Conservation (phyloP, 1,139 yeast genomes). For the Lodderomyces parapsilosis region DNA sequence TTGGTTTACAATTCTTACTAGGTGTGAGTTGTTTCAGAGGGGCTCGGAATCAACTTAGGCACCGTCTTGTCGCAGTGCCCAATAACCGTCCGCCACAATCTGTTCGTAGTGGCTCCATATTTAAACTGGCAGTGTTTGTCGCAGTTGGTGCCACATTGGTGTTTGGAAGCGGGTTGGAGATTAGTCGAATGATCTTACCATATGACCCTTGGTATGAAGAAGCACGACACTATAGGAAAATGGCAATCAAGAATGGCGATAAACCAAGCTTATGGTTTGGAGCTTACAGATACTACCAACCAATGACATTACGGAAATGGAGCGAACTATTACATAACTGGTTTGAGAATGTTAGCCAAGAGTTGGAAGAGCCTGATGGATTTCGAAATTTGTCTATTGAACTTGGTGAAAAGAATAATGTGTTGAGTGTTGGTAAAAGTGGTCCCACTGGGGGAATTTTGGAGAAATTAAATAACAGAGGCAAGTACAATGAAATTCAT, state of each 20-base stretch:
- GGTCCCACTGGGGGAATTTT: not conserved
- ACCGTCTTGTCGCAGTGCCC: conserved; percentile 8
- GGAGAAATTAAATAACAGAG: conserved; percentile 17
- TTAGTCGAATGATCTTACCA: conserved; percentile 46
- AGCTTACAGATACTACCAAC: conserved; percentile 49
- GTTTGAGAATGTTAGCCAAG: conserved; percentile 21
- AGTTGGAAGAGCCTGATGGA: conserved; percentile 11
- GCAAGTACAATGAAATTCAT: conserved; percentile 28
- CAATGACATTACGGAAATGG: conserved; percentile 53
- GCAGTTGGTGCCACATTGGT: conserved; percentile 25
- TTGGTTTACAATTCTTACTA: conserved; percentile 46
- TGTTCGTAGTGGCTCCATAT: conserved; percentile 11
- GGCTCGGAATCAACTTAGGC: conserved; percentile 17
- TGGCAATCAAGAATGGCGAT: conserved; percentile 42
- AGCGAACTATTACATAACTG: conserved; percentile 34
- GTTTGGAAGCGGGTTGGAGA: conserved; percentile 47
- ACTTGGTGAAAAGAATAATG: conserved; percentile 4
- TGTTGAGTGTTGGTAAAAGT: not conserved
- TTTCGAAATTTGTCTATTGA: conserved; percentile 13
- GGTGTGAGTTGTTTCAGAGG: conserved; percentile 35
- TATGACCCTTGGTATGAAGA: conserved; percentile 70
- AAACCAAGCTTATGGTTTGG: conserved; percentile 60
- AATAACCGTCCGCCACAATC: conserved; percentile 5
- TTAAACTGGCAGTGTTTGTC: conserved; percentile 18
- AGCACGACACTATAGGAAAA: conserved; percentile 47